Evolutionary conservation across 2,329 filamentous ascomycete species (phyloP), one percentile per base, ranked within the genome.

Genomic region (Dactylonectria estremocensis): DNA sequence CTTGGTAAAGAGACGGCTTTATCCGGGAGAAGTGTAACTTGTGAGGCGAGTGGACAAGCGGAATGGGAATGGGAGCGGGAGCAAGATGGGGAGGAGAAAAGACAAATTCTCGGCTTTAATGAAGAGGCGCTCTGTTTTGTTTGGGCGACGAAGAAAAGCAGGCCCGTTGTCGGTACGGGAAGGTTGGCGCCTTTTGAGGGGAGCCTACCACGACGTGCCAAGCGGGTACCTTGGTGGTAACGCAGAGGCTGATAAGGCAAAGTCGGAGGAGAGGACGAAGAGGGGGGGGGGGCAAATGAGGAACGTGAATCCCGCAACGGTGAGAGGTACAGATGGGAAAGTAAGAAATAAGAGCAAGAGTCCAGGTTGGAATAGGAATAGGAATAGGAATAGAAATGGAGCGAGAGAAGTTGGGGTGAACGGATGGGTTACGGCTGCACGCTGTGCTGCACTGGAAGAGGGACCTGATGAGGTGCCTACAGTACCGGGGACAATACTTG

Each of bases 1-100:
- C 59, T 57, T 57, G 52, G 45, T 24, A 48, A 53, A 28, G 56
- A 65, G 62, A 56, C 55, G 60, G 60, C 56, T 55, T 65, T 55
- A 60, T 59, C 56, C 56, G 62, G 55, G 55, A 33, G 31, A 48
- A 46, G 22, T 56, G 52, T 61, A 66, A 61, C 50, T 52, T 33
- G 56, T 43, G 6, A 56, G 50, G 57, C 50, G 46, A 31, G 57
- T 52, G 33, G 57, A 46, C 43, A 20, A 55, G 50, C 24, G 22
- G 48, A 50, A 37, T 49, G 33, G 18, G 49, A 50, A 37, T 49
- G 33, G 18, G 40, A 24, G 7, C 37, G 35, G 35, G 37, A 18
- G 28, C 52, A 45, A 50, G 37, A 54, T 50, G 50, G 60, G 46
- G 35, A 52, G 60, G 14, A 45, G 48, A 22, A 37, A 33, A 53